phyloP scores from a whole-genome alignment of 1,284 basidiomycete species.

The Anthracocystis setariae region DNA sequence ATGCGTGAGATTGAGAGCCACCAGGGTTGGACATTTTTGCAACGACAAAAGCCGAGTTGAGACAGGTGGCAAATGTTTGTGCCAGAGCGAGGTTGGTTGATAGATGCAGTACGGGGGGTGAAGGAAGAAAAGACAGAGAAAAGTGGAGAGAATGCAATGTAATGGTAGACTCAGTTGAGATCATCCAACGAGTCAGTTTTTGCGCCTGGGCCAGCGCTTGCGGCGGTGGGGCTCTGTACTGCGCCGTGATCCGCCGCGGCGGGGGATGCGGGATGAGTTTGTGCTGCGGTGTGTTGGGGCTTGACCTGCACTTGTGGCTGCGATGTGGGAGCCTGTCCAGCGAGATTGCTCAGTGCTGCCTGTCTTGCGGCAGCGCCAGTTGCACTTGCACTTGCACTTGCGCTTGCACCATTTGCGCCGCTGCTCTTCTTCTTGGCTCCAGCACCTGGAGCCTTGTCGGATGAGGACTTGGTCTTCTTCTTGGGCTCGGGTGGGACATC shows the following conservation, averaged over 20 bases:
- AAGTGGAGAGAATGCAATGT: background rate
- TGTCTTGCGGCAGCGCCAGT: slow-evolving; percentile 14
- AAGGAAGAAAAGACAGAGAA: no score
- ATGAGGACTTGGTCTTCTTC: no score
- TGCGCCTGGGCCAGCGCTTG: slow-evolving; percentile 41
- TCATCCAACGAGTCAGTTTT: slow-evolving; percentile 39
- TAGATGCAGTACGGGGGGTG: no score
- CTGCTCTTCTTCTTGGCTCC: slow-evolving; percentile 14
- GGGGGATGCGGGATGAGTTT: slow-evolving; percentile 22
- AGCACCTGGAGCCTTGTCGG: slow-evolving; percentile 70
- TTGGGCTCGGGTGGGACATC: slow-evolving; percentile 76
- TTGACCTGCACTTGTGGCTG: slow-evolving; percentile 23
- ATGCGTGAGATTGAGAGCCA: no score
- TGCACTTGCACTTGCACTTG: slow-evolving; percentile 11
- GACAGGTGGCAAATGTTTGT: no score
- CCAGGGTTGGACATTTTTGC: no score
- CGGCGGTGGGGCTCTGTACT: slow-evolving; percentile 5
- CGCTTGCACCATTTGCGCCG: no score
- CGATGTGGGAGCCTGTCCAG: slow-evolving; percentile 14
- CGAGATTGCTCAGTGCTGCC: slow-evolving; percentile 27
- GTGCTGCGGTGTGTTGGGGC: slow-evolving; percentile 22
- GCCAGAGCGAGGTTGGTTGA: no score
- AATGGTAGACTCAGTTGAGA: slow-evolving; percentile 27
- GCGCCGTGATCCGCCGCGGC: slow-evolving; percentile 12
- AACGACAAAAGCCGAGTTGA: no score